Percentiles rank a stretch among this genome's conserved stretches.
Conservation (phyloP, 2,329 filamentous ascomycete genomes). For the Beauveria varroae region DNA sequence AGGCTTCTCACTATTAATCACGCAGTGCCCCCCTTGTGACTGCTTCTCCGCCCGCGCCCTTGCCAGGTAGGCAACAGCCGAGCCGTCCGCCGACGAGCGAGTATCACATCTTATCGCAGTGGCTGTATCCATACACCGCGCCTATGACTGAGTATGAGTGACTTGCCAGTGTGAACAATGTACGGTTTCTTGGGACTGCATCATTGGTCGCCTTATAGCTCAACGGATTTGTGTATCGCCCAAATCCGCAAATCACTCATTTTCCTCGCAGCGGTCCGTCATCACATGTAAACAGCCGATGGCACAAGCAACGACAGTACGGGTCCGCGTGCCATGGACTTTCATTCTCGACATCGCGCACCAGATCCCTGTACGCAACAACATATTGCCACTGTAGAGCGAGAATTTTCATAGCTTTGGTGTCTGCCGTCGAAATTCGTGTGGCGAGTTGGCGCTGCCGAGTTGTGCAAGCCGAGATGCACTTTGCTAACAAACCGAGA, state of each 20-base stretch:
- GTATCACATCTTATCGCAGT: not conserved
- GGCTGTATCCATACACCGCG: not conserved
- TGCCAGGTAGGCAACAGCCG: not conserved
- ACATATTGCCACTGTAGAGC: not conserved
- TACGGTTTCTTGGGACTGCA: too few relatives aligned
- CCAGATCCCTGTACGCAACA: not conserved
- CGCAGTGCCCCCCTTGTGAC: not conserved
- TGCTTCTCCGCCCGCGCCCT: not conserved
- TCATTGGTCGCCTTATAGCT: too few relatives aligned
- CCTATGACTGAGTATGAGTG: too few relatives aligned
- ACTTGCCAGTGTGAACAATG: too few relatives aligned
- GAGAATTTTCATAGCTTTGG: not conserved
- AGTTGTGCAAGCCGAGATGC: not conserved
- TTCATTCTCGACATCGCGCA: not conserved
- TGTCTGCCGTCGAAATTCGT: not conserved
- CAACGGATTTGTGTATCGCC: too few relatives aligned
- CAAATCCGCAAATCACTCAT: not conserved
- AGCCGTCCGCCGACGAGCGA: not conserved
- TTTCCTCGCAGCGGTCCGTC: not conserved
- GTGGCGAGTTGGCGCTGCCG: not conserved
- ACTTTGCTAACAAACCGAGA: constrained; percentile 4
- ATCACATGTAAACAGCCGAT: not conserved
- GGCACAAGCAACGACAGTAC: not conserved
- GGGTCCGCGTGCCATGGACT: not conserved
- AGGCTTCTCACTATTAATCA: too few relatives aligned